Evolutionary conservation across 1,284 basidiomycete genomes (phyloP).

Genomic region (Moniliophthora roreri): DNA sequence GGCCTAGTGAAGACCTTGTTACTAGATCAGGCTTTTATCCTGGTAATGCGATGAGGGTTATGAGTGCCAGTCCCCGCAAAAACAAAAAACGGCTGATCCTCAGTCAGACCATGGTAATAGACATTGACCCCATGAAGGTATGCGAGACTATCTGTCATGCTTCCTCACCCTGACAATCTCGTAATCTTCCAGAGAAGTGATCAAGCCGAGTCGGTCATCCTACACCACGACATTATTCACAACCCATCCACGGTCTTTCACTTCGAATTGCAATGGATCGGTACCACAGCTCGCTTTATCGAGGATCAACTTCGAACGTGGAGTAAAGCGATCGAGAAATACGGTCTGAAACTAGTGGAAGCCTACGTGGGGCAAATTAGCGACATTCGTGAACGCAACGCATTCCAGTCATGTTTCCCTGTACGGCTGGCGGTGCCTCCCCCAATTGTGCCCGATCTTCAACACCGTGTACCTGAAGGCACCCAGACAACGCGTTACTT

Average conservation of each 20-base stretch:
- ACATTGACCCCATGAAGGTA: constrained; percentile 80
- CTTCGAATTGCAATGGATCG: constrained; percentile 97
- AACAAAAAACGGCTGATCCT: constrained; percentile 72
- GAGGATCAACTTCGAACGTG: constrained; percentile 88
- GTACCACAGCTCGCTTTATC: constrained; percentile 92
- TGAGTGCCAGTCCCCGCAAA: constrained; percentile 40
- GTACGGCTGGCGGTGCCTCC: constrained; percentile 73
- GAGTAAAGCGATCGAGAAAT: constrained; percentile 84
- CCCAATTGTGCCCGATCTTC: constrained; percentile 69
- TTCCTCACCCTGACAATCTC: neutral
- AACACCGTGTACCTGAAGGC: constrained; percentile 65
- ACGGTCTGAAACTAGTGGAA: constrained; percentile 91
- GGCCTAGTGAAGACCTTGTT: constrained; percentile 37
- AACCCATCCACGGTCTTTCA: constrained; percentile 91
- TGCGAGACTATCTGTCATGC: too few species aligned
- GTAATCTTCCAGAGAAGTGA: constrained; percentile 63
- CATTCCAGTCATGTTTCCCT: constrained; percentile 88
- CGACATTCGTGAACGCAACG: constrained; percentile 79
- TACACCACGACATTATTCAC: constrained; percentile 92
- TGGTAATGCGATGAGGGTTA: constrained; percentile 33
- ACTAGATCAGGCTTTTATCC: constrained; percentile 40
- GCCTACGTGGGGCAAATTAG: constrained; percentile 87
- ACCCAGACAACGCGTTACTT: constrained; percentile 71
- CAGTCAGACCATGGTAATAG: constrained; percentile 85
- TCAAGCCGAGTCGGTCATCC: constrained; percentile 82